Evolutionary conservation across 192 early-diverging fungal genomes (phyloP).

Genomic region (Ambispora gerdemannii): DNA sequence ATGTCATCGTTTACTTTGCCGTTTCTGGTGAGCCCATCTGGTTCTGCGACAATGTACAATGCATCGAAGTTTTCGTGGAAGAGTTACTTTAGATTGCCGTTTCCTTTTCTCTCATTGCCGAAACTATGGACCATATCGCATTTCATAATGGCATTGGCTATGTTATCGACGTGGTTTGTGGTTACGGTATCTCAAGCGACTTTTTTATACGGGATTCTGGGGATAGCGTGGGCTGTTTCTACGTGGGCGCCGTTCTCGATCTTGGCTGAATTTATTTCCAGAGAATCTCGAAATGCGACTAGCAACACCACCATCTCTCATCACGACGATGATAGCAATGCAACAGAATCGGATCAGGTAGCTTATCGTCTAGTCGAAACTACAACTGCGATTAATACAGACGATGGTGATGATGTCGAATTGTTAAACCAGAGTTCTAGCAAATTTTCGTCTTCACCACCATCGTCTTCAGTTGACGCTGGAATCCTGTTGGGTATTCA

Average conservation of each 20-base stretch:
- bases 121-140: slow-evolving; percentile 73
- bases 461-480: no score
- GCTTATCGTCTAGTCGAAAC: slow-evolving; percentile 4
- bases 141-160: slow-evolving; percentile 61
- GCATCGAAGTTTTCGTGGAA: slow-evolving; percentile 13
- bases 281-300: slow-evolving; percentile 33
- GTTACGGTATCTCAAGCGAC: slow-evolving; percentile 55
- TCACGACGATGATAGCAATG: no score
- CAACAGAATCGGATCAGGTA: not conserved
- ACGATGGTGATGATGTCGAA: not conserved
- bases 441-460: not conserved
- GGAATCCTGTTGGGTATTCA: slow-evolving; percentile 87
- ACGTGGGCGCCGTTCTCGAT: slow-evolving; percentile 95
- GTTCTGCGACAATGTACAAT: not conserved
- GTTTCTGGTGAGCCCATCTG: slow-evolving; percentile 36
- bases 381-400: not conserved
- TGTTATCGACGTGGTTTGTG: slow-evolving; percentile 66
- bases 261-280: slow-evolving; percentile 71
- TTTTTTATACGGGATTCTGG: slow-evolving; percentile 65
- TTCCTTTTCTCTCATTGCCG: slow-evolving; percentile 39
- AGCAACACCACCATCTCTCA: slow-evolving; percentile 23
- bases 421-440: no score
- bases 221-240: slow-evolving; percentile 81
- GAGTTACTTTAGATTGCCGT: slow-evolving; percentile 30
- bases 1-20: slow-evolving; percentile 48